phyloP scores from a whole-genome alignment of 2,329 filamentous ascomycete species.

The Phialocephala subalpina region DNA sequence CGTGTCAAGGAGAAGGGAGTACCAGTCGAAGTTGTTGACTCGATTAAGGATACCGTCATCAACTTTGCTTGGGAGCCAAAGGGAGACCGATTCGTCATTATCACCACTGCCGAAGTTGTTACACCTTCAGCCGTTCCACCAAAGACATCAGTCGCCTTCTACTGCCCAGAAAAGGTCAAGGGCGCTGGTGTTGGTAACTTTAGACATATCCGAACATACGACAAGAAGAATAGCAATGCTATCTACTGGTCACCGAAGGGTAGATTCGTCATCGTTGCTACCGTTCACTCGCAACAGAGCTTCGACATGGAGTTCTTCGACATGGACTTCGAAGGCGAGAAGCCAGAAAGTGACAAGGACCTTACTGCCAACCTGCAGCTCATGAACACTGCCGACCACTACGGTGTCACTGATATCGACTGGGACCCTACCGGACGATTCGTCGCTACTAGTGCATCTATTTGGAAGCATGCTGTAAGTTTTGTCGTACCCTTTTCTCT shows the following conservation, averaged over 20 bases:
- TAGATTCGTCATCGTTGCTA: conserved; percentile 93
- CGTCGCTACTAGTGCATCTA: conserved; percentile 90
- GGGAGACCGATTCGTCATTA: conserved; percentile 95
- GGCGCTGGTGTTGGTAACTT: conserved; percentile 85
- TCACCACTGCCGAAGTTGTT: conserved; percentile 87
- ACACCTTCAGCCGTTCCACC: conserved; percentile 83
- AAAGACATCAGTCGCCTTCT: conserved; percentile 96
- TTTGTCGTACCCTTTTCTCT: not conserved
- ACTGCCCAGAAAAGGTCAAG: conserved; percentile 95
- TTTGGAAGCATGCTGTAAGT: conserved; percentile 95
- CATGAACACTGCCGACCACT: conserved; percentile 94
- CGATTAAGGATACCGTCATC: conserved; percentile 97
- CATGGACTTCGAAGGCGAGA: conserved; percentile 97
- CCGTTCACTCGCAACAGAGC: conserved; percentile 90
- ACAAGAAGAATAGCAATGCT: conserved; percentile 99
- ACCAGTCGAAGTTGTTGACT: conserved; percentile 96
- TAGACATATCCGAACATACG: conserved; percentile 91
- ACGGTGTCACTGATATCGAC: conserved; percentile 96
- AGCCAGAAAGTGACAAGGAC: conserved; percentile 91
- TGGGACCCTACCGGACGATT: conserved; percentile 98
- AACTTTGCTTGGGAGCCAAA: conserved; percentile 99
- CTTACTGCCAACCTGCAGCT: conserved; percentile 92
- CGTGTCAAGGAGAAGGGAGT: conserved; percentile 97
- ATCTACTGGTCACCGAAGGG: conserved; percentile 99
- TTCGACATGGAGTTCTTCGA: conserved; percentile 98